Base-by-base conservation (phyloP, 139 green algal species). In the Picochlorum sp. region DNA sequence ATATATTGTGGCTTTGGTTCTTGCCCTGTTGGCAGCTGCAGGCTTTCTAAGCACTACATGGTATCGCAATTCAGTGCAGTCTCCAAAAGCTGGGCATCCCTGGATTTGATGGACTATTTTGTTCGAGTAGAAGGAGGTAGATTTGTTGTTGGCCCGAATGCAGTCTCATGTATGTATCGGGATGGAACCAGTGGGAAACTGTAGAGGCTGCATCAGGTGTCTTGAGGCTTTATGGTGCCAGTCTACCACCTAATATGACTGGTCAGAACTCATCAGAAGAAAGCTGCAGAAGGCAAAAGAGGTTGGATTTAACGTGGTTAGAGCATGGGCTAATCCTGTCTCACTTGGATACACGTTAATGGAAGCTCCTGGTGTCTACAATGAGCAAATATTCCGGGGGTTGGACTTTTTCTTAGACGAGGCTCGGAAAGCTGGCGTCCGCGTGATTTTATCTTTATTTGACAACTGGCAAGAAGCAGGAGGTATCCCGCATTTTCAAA, bases 111-210 rank as follows among this genome's bases (percentile, higher is more conserved):
- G 10, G 60, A 79, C 23, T 44, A 79, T 23, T 82, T 82, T 59
- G 69, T 82, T 50, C 34, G 55, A 23, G 52, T 80, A 28, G 32
- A 51, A 4, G 65, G 61, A 18, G 54, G 65, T 45, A 18, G 75
- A 24, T 82, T 82, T 52, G 72, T 79, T 16, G 51, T 73, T 10
- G 62, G 63, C 61, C 61, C 9, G 34, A 54, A n/a, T 82, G 75
- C 55, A 63, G 71, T 41, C 50, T 23, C 30, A 80, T 76, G 21
- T 71, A 66, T 13, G 18, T 79, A 7, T 37, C 34, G 6, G 61
- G 61, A 18, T 44, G 32, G 61, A 82, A 82, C 61, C 32, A 65
- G 62, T 87, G 81, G 81, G 81, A 88, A 59, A 51, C 73, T 18
- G 41, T 85, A 38, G 80, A 86, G 62, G 70, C 71, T 6, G 74